A percentile compares a stretch with the other conserved stretches of the same genome.
phyloP scores from a whole-genome alignment of 257 asterid genomes.

The Nyctanthes arbortristis region DNA sequence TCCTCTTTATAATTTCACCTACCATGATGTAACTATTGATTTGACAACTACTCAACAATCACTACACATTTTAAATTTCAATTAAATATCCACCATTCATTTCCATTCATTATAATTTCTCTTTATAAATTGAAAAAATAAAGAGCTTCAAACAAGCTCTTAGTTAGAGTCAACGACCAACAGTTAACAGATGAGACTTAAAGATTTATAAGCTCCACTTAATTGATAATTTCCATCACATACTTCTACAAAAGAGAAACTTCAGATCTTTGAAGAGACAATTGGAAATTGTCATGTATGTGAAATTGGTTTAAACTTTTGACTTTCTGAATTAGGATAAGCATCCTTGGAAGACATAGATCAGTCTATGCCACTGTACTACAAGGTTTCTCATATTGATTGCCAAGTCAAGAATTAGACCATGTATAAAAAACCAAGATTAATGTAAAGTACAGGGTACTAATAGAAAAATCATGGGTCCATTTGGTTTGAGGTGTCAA shows the following conservation, averaged over 20 bases:
- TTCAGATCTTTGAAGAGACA: background rate
- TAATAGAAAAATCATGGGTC: background rate
- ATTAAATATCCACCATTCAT: too few relatives aligned
- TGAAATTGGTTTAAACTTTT: background rate
- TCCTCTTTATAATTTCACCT: too few relatives aligned
- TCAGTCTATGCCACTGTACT: background rate
- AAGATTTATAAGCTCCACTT: background rate
- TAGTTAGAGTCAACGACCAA: too few relatives aligned
- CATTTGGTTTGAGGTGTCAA: too few relatives aligned
- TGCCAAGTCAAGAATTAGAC: too few relatives aligned
- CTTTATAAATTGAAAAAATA: too few relatives aligned
- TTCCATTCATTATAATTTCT: too few relatives aligned
- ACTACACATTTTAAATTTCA: too few relatives aligned
- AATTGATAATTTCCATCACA: background rate
- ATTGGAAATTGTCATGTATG: background rate
- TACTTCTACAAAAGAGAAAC: background rate
- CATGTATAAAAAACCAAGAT: background rate
- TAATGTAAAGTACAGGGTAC: background rate
- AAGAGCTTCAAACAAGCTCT: too few relatives aligned
- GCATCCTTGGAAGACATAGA: background rate
- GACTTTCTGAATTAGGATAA: background rate
- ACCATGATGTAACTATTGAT: too few relatives aligned
- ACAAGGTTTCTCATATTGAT: background rate
- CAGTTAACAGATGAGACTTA: background rate
- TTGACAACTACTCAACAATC: too few relatives aligned